These are phyloP conservation scores for Metroxylon sagu DNA, from an alignment of 176 grass and related monocot genomes.

Conservation along the genomic window DNA sequence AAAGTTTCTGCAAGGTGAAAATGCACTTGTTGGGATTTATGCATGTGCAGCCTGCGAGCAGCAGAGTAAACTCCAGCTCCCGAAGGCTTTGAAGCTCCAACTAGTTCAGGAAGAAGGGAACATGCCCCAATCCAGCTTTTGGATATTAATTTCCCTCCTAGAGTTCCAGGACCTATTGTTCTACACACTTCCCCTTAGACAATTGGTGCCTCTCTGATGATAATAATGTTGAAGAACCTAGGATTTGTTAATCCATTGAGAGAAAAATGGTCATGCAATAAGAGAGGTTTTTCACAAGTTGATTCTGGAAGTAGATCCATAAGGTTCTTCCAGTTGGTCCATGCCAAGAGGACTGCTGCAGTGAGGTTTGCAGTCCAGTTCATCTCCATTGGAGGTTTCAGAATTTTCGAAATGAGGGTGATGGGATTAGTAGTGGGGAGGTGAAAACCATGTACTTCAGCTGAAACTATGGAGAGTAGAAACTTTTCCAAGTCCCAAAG, in stretches of 20 bases:
- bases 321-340: conserved; percentile 33
- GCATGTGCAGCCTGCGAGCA: conserved; percentile 45
- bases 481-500: conserved; percentile 62
- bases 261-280: conserved; percentile 33
- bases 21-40: conserved; percentile 53
- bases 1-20: conserved; percentile 45
- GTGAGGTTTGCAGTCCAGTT: conserved; percentile 59
- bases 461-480: conserved; percentile 98
- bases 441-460: conserved; percentile 96
- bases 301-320: conserved; percentile 30
- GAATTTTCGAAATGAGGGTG: conserved; percentile 30
- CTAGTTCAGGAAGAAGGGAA: conserved; percentile 34
- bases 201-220: conserved; percentile 86
- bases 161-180: conserved; percentile 62
- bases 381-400: conserved; percentile 51
- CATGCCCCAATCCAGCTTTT: conserved; percentile 35
- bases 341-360: conserved; percentile 61
- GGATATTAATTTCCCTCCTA: conserved; percentile 53
- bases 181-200: conserved; percentile 73
- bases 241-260: conserved; percentile 30
- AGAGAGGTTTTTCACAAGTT: conserved; percentile 27
- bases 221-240: conserved; percentile 36
- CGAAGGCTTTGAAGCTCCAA: conserved; percentile 58
- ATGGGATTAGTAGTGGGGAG: conserved; percentile 58
- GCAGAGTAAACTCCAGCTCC: conserved; percentile 50